A percentile compares a stretch with the other conserved stretches of the same genome.
These are phyloP conservation scores for Stachybotrys elegans DNA, from an alignment of 2,329 filamentous ascomycete species.

Conservation along the genomic window DNA sequence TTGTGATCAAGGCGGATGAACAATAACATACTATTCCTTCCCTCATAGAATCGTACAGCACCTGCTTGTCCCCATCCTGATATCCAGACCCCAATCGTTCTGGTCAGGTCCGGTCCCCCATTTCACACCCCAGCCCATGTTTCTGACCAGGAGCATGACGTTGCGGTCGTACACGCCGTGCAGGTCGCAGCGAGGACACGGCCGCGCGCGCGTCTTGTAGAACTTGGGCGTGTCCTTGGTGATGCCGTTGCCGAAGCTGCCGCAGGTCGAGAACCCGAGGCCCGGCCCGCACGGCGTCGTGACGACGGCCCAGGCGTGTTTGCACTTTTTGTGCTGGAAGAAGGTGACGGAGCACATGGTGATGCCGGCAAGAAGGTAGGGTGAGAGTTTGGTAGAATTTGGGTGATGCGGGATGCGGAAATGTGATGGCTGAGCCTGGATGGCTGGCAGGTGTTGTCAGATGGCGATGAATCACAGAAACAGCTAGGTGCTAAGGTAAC, in stretches of 20 bases:
- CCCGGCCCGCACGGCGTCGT: slow-evolving; percentile 40
- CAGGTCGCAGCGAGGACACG: slow-evolving; percentile 38
- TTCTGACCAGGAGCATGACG: slow-evolving; percentile 37
- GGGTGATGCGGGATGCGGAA: too few relatives aligned
- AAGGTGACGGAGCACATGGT: slow-evolving; percentile 45
- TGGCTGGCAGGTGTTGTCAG: too few relatives aligned
- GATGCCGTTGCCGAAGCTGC: slow-evolving; percentile 32
- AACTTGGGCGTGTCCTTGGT: slow-evolving; percentile 29
- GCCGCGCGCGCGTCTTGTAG: slow-evolving; percentile 28
- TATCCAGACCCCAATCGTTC: slow-evolving; percentile 30
- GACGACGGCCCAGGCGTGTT: slow-evolving; percentile 48
- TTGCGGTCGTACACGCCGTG: slow-evolving; percentile 41
- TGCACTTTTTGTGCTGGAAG: slow-evolving; percentile 43
- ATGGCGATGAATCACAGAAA: too few relatives aligned
- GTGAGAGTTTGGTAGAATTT: too few relatives aligned
- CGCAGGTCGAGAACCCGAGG: slow-evolving; percentile 46
- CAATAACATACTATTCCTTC: too few relatives aligned
- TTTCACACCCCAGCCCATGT: slow-evolving; percentile 38
- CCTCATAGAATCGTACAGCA: slow-evolving; percentile 28
- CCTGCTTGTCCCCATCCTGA: too few relatives aligned
- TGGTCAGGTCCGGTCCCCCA: slow-evolving; percentile 41
- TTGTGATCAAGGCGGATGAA: too few relatives aligned
- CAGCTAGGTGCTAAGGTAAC: too few relatives aligned
- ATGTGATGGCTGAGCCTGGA: too few relatives aligned
- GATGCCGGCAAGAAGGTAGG: too few relatives aligned